phyloP scores from a whole-genome alignment of 805 yeast genomes.

The Starmerella davenportii region DNA sequence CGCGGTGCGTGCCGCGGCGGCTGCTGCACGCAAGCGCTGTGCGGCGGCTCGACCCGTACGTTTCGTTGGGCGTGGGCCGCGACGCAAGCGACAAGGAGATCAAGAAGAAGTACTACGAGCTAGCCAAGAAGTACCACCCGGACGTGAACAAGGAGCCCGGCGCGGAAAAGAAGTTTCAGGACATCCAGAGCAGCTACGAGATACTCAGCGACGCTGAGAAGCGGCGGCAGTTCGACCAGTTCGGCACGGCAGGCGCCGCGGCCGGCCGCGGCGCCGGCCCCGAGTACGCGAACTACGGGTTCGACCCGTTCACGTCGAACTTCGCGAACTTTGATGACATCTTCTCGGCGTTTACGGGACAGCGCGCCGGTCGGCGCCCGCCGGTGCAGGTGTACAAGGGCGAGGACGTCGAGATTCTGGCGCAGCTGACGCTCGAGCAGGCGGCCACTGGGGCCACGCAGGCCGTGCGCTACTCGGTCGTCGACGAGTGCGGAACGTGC shows the following conservation, averaged over 20 bases:
- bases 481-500: conserved; percentile 65
- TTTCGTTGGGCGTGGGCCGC: conserved; percentile 57
- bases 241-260: conserved; percentile 51
- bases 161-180: conserved; percentile 80
- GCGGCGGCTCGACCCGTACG: conserved; percentile 53
- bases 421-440: conserved; percentile 63
- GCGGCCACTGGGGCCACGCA: conserved; percentile 64
- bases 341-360: conserved; percentile 36
- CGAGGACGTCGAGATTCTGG: conserved; percentile 66
- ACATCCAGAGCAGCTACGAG: conserved; percentile 87
- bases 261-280: conserved; percentile 26
- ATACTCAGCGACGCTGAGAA: conserved; percentile 69
- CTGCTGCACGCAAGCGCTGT: neutral
- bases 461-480: conserved; percentile 49
- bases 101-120: conserved; percentile 81
- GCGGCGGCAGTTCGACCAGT: conserved; percentile 78
- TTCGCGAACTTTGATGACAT: conserved; percentile 43
- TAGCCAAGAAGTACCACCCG: conserved; percentile 90
- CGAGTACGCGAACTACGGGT: conserved; percentile 10
- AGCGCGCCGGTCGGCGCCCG: conserved; percentile 24
- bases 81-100: conserved; percentile 64
- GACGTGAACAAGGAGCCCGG: conserved; percentile 84
- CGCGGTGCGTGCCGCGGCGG: neutral
- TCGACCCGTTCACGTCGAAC: conserved; percentile 25
- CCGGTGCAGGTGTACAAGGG: conserved; percentile 64